Evolutionary conservation across 1,284 basidiomycete genomes (phyloP), one percentile per base, ranked within the genome.

Genomic region (Ustilago hordei): DNA sequence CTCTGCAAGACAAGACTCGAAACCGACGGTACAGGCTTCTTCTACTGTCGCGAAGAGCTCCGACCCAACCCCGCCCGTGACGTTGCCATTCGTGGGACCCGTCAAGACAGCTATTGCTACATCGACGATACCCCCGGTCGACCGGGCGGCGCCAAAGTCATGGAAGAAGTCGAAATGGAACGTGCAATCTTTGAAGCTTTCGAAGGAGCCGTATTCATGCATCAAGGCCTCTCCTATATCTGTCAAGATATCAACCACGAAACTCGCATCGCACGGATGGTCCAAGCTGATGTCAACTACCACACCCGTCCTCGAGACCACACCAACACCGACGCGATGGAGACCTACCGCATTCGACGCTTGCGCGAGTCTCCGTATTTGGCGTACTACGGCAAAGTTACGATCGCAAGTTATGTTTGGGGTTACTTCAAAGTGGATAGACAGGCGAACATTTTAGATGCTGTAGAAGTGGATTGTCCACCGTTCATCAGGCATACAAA

Each of bases 111-210:
- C 73, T 96, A 96, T 84, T 88, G 88, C 38, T 89, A 94, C 39
- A 89, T 95, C 12, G 92, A 94, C 79, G 84, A 93, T 48, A 90
- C 89, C 1, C 87, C 60, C 75, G 87, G 72, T 69, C 85, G 61
- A 81, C 86, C 60, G 7, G 87, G 88, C 7, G 83, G 73, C 0
- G 88, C 89, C 2, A 88, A 87, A 50, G 88, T 94, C 31, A 84
- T 96, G 32, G 94, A 96, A 87, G 93, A 95, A 83, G 89, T 95
- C n/a, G 94, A 96, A 86, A 86, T 92, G 41, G 93, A 93, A 32
- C 88, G 94, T 32, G 93, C 93, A 0, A 88, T 95, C 70, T 95
- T 95, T 73, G 94, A 95, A 85, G 88, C 93, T 1, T 89, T 88
- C 73, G 88, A 89, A 74, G 89, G 89, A 9, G 89, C 88, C 13